Evolutionary conservation across 257 asterid species (phyloP), one percentile per base, ranked within the genome.

Genomic region (Gynochthodes officinalis): DNA sequence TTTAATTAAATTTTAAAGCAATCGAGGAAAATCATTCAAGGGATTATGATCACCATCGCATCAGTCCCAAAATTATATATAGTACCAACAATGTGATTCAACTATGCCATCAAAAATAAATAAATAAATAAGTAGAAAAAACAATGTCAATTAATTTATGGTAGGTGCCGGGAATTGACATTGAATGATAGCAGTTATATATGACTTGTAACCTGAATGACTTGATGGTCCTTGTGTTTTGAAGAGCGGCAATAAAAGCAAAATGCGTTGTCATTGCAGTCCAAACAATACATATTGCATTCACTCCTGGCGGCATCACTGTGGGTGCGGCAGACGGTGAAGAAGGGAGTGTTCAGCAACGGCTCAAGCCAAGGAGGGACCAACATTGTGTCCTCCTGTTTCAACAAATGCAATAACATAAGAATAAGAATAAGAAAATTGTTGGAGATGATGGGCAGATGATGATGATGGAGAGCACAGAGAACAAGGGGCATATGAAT

Each of bases 291-390:
- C 97, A 94, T 89, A 64, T 94, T 94, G 76, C 97, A 89, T 75
- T 94, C 98, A 35, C 90, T 89, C 57, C 90, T 75, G 75, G 97
- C 89, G 39, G 97, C 93, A 74, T 86, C 97, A 30, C 86, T 78
- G 89, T 94, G 99, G 1, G 80, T 82, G 79, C 88, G 86, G 86
- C 99, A 94, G 8, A 78, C 83, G 4, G 68, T 52, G 88, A 94
- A 94, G 85, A 94, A 94, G 2, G 76, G 42, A 2, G 95, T 86
- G 73, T 66, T 84, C 10, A 94, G 75, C 67, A 94, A 76, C 30
- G 73, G 83, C 72, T 91, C 99, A 10, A 94, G 85, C 99, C 99
- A 94, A 19, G 97, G 89, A 6, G 99, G 97, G 40, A 85, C 90
- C 89, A 53, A 75, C 97, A 84, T 85, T 84, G 85, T 71, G 3